Evolutionary conservation across 768 basidiomycete species (phyloP), one percentile per base, ranked within the genome.

Genomic region (Macrolepiota dolichaula): DNA sequence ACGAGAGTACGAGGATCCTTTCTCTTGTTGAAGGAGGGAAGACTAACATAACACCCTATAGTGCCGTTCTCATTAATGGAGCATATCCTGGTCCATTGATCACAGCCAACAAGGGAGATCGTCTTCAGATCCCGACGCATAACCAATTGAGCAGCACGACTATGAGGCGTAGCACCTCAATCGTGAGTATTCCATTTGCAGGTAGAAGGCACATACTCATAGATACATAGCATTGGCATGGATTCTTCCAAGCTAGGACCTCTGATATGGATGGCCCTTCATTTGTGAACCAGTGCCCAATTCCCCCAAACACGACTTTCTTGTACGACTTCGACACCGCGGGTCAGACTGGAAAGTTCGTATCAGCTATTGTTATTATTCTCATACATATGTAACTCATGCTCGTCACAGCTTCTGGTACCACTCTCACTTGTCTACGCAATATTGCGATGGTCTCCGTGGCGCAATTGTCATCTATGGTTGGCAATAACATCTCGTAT

Each of bases 171-270:
- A 69, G 63, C 17, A 77, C 76, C 3, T 71, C 67, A 38, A 74
- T 75, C 46, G 74, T 73, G 29, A 49, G 73, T 64, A 13, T 19
- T 24, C 37, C 52, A 5, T 55, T 3, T 4, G 19, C 47, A 5
- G 13, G 5, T 42, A 42, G 24, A 27, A n/a, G 22, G 44, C 17
- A 13, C 49, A 44, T 24, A 15, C 55, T 35, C 19, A 35, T 17
- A 6, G 63, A 19, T 36, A 25, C 44, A 17, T 58, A 76, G 76
- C 83, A 85, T 63, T 84, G 81, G 82, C 83, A 85, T 64, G 83
- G 83, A 2, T 65, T 85, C 50, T 75, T 70, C 57, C 82, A 84
- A 65, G 65, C 68, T 0, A 59, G 62, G 4, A 75, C 77, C 4
- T 80, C 76, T 59, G 80, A 73, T 68, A 78, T 73, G 0, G 83